phyloP scores from a whole-genome alignment of 345 rosid genomes.

The Brassica juncea region DNA sequence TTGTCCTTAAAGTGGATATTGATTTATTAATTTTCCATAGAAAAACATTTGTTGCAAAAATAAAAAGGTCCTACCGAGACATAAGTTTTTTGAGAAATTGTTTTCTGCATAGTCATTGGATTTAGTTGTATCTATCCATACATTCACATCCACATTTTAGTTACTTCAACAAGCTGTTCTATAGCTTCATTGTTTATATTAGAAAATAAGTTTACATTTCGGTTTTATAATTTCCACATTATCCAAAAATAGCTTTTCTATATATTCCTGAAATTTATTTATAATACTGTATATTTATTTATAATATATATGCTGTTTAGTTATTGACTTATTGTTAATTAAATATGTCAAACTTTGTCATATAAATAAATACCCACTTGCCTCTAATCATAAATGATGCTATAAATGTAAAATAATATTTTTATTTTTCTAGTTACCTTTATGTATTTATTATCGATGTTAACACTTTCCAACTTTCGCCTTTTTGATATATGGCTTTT shows the following conservation, averaged over 20 bases:
- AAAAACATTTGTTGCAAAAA: too few species aligned
- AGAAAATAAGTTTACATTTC: background rate
- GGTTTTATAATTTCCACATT: background rate
- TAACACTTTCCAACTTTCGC: constrained; percentile 40
- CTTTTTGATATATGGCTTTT: constrained; percentile 30
- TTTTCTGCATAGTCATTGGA: background rate
- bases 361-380: background rate
- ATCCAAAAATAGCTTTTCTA: background rate
- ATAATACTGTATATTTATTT: background rate
- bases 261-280: background rate
- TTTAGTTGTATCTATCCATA: background rate
- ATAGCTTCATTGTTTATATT: background rate
- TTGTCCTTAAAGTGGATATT: background rate
- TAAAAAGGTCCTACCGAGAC: too few species aligned
- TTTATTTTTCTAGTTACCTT: background rate
- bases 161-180: background rate
- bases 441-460: constrained; percentile 34
- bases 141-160: background rate
- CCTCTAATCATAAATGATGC: constrained; percentile 10
- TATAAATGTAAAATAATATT: background rate
- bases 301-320: background rate
- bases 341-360: background rate
- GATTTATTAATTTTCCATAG: background rate
- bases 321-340: background rate
- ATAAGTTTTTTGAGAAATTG: background rate